These are phyloP conservation scores for Entonaema liquescens DNA, from an alignment of 495 filamentous ascomycete species.

Conservation along the genomic window DNA sequence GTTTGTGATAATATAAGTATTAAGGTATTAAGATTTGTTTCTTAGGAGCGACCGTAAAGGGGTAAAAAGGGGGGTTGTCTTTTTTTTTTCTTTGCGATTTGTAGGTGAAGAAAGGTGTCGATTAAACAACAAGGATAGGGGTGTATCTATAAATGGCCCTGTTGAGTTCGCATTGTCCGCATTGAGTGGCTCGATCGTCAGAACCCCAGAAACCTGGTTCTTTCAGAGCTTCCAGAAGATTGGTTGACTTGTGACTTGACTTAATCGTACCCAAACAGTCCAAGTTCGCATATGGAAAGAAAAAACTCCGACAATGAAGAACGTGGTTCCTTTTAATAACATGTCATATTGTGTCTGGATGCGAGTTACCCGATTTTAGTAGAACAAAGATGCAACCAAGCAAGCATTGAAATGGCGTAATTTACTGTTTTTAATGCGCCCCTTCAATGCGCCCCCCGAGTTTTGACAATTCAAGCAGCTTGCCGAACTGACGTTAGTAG, in stretches of 20 bases:
- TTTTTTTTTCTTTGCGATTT: constrained; percentile 10
- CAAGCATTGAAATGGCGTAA: constrained; percentile 36
- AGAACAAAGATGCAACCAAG: constrained; percentile 22
- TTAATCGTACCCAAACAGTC: not conserved
- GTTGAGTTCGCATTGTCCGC: constrained; percentile 20
- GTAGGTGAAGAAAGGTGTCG: constrained; percentile 21
- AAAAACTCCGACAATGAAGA: constrained; percentile 20
- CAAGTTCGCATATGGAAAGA: constrained; percentile 11
- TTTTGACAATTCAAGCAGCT: constrained; percentile 29
- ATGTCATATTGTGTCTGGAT: constrained; percentile 15
- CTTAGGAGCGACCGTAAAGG: constrained; percentile 18
- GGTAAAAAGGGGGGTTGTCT: constrained; percentile 11
- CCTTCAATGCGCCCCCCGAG: constrained; percentile 34
- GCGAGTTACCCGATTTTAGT: constrained; percentile 19
- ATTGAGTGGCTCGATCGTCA: constrained; percentile 37
- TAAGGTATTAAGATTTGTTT: constrained; percentile 10
- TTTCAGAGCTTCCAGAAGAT: constrained; percentile 42
- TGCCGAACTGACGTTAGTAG: constrained; percentile 15
- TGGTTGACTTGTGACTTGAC: constrained; percentile 24
- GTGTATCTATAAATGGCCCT: constrained; percentile 13
- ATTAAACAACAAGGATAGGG: not conserved
- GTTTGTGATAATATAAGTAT: not conserved
- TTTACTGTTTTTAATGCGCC: constrained; percentile 41
- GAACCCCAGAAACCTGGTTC: constrained; percentile 36
- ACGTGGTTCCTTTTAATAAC: constrained; percentile 11